Percentiles rank a stretch among this genome's conserved stretches.
Evolutionary conservation across 2,329 filamentous ascomycete genomes (phyloP).

Genomic region (Penicillium sp.): DNA sequence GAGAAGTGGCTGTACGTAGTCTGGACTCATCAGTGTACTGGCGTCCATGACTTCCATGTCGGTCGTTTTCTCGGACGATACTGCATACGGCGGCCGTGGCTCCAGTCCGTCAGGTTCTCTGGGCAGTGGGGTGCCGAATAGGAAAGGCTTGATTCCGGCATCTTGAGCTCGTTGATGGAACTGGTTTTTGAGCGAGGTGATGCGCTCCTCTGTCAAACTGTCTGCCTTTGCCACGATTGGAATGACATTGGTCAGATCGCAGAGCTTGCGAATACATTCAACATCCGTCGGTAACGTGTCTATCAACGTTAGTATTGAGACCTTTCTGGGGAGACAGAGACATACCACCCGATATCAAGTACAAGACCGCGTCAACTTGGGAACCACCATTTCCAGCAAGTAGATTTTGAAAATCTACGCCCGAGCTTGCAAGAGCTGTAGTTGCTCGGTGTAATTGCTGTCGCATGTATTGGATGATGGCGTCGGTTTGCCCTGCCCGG

Average conservation of each 20-base stretch:
- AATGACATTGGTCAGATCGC: conserved; percentile 74
- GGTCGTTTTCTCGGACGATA: conserved; percentile 67
- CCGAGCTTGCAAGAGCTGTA: conserved; percentile 59
- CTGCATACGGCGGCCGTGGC: conserved; percentile 59
- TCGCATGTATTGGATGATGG: conserved; percentile 67
- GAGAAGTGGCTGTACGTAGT: conserved; percentile 77
- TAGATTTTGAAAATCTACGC: conserved; percentile 70
- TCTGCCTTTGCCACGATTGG: conserved; percentile 77
- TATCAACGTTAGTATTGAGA: conserved; percentile 27
- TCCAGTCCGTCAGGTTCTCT: conserved; percentile 23
- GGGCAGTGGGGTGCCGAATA: conserved; percentile 51
- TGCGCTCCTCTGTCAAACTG: conserved; percentile 55
- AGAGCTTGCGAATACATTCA: conserved; percentile 65
- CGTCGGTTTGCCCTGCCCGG: conserved; percentile 51
- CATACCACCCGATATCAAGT: conserved; percentile 64
- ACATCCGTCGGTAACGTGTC: conserved; percentile 61
- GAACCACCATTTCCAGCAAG: conserved; percentile 77
- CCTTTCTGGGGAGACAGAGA: neutral
- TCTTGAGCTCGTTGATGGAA: conserved; percentile 32
- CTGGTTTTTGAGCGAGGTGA: conserved; percentile 55
- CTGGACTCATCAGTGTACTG: conserved; percentile 84
- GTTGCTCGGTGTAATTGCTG: conserved; percentile 61
- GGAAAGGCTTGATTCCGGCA: conserved; percentile 60
- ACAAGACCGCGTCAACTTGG: conserved; percentile 80
- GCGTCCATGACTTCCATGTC: conserved; percentile 87